Evolutionary conservation across 2,329 filamentous ascomycete species (phyloP).

Genomic region (Cladosporium halotolerans): DNA sequence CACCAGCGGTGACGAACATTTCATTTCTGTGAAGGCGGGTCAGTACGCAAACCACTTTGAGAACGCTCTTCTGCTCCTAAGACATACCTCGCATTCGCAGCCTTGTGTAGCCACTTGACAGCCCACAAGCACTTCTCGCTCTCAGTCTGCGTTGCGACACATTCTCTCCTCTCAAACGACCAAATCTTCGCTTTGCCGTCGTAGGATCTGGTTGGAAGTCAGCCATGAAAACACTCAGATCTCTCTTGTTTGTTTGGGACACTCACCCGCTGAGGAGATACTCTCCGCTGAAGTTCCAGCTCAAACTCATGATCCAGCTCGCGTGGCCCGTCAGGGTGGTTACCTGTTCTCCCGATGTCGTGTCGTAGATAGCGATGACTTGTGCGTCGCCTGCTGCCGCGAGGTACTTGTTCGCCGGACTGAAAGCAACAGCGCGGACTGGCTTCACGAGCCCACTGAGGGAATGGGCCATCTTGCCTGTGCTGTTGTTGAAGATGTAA

Average conservation of each 20-base stretch:
- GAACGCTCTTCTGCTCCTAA: not conserved
- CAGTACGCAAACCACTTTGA: not conserved
- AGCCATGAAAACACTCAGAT: not conserved
- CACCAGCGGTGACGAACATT: slow-evolving; percentile 73
- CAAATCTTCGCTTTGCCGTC: slow-evolving; percentile 96
- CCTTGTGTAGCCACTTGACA: slow-evolving; percentile 74
- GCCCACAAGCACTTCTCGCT: slow-evolving; percentile 76
- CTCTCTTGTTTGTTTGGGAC: slow-evolving; percentile 27
- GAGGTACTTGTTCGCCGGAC: slow-evolving; percentile 73
- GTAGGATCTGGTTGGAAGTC: slow-evolving; percentile 39
- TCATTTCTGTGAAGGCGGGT: slow-evolving; percentile 39
- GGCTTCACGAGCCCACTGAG: slow-evolving; percentile 84
- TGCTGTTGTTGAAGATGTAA: slow-evolving; percentile 93
- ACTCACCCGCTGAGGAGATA: slow-evolving; percentile 71
- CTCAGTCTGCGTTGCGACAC: slow-evolving; percentile 90
- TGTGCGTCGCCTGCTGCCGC: slow-evolving; percentile 86
- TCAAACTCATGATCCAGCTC: slow-evolving; percentile 83
- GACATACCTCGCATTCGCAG: slow-evolving; percentile 35
- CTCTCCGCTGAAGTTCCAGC: slow-evolving; percentile 91
- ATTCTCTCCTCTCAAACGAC: slow-evolving; percentile 75
- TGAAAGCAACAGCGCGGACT: slow-evolving; percentile 80
- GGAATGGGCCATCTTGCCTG: slow-evolving; percentile 76
- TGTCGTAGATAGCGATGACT: slow-evolving; percentile 87
- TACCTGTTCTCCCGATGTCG: slow-evolving; percentile 85
- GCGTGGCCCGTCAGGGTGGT: slow-evolving; percentile 73